Base-by-base conservation (phyloP, 2,329 filamentous ascomycete genomes). In the Epichloe amarillans region DNA sequence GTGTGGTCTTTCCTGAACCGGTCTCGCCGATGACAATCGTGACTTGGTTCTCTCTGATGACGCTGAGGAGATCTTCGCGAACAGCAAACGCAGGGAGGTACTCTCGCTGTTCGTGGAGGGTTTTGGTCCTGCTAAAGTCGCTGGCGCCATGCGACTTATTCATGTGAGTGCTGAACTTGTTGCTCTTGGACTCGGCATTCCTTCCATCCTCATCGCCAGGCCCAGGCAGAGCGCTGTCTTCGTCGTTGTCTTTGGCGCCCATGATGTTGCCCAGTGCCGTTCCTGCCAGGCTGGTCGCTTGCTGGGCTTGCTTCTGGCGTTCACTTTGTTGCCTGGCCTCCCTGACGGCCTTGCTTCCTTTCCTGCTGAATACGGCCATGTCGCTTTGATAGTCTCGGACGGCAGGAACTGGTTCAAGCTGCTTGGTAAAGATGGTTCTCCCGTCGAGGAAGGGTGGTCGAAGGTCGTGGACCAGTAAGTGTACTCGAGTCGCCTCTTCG, bases 11-110 rank as follows among this genome's bases (percentile, higher is more conserved):
- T 47, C 93, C 93, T 0, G 91, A 97, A 4, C 93, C 93, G 1
- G 93, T 98, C 70, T 98, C 91, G 44, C 93, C 93, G 47, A 98
- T 89, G 3, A 97, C 91, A 56, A 98, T 94, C 41, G 94, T 81
- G 48, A 98, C 93, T 65, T 98, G 93, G 60, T 98, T 97, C 68
- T 98, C 93, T 54, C 91, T 77, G 57, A 98, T 94, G 5, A 97
- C 88, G 46, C 88, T 79, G 49, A 98, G 71, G 6, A 98, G 72
- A 57, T 98, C 91, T 65, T 98, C 93, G 38, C 94, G 79, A 2
- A 98, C 93, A 0, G 93, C 93, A 72, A 98, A 98, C 0, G 94
- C 94, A 0, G 93, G 6, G 6, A 98, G 72, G 59, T 83, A 98
- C 62, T 98, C 88, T 58, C 93, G 79, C 66, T 98, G 93, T 64